A percentile compares a stretch with the other conserved stretches of the same genome.
These are phyloP conservation scores for Alternaria arborescens DNA, from an alignment of 2,329 filamentous ascomycete genomes.

Conservation along the genomic window DNA sequence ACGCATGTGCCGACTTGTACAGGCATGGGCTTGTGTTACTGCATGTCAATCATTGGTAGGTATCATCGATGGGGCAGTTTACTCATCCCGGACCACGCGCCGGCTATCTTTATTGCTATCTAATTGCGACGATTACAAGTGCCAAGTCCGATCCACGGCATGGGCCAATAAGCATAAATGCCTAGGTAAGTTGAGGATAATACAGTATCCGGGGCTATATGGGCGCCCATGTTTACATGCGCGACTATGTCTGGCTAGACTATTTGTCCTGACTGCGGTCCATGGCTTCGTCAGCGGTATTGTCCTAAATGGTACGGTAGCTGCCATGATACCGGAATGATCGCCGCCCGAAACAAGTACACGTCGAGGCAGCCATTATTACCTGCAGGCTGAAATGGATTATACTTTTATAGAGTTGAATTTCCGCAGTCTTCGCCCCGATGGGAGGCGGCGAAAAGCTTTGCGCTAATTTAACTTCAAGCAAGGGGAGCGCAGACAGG, in stretches of 20 bases:
- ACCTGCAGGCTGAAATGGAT: not conserved
- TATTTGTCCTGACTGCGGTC: not conserved
- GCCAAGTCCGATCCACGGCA: not conserved
- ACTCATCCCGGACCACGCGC: slow-evolving; percentile 1
- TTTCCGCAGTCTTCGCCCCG: slow-evolving; percentile 19
- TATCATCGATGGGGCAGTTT: not conserved
- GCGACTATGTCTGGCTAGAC: slow-evolving; percentile 5
- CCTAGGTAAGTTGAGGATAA: not conserved
- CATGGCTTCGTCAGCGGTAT: slow-evolving; percentile 1
- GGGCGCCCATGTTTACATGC: not conserved
- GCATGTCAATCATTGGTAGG: not conserved
- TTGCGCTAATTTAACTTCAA: slow-evolving; percentile 15
- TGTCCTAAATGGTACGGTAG: not conserved
- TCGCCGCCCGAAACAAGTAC: not conserved
- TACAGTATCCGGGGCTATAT: slow-evolving; percentile 1
- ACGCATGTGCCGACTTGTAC: not conserved
- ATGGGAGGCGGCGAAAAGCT: slow-evolving; percentile 17
- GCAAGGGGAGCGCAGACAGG: slow-evolving; percentile 21
- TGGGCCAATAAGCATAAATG: slow-evolving; percentile 4
- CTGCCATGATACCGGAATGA: slow-evolving; percentile 2
- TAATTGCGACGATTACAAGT: slow-evolving; percentile 9
- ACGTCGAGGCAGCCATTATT: not conserved
- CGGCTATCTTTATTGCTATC: slow-evolving; percentile 8
- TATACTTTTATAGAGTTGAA: slow-evolving; percentile 8
- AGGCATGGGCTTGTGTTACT: not conserved